Base-by-base conservation (phyloP, 1,139 yeast genomes). In the Geotrichum histeridarum region DNA sequence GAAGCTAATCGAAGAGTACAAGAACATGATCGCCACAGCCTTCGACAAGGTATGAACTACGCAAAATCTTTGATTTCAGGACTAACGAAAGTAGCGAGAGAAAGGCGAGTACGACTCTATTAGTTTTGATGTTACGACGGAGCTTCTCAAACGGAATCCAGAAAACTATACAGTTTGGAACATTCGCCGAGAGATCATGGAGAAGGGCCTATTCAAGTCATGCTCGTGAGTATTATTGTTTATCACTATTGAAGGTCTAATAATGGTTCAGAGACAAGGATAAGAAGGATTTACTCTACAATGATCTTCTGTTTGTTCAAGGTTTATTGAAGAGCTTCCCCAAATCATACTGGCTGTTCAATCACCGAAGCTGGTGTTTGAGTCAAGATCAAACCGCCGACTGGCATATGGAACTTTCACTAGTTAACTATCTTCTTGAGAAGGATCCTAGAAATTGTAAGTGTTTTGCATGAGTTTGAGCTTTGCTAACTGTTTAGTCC, bases 261-360 rank as follows among this genome's bases (percentile, higher is more conserved):
- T 30, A 22, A 15, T 8, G 9, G 5, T 12, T 18, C 27, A 39
- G 46, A 17, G 51, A 44, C 8, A 48, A 51, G 36, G 50, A 70
- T 8, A 57, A 60, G 9, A 73, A 70, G 57, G 66, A 68, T 8
- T 65, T 78, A 30, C 74, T 91, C 60, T 74, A 74, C 7, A 69
- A 73, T 2, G 99, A 93, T 62, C 73, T 93, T 51, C 64, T 72
- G 38, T 81, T 88, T 64, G 76, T 83, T 0, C 75, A 85, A 73
- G 69, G 70, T 0, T 78, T 82, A 60, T 72, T 93, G 63, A 80
- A 79, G 56, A 70, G 77, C 56, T 84, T 72, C 61, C 99, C 99
- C 1, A 93, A 93, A 67, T 87, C 91, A 39, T 93, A 93, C 67
- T 91, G 98, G 96, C 84, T 93, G 17, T 93, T 98, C 97, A 86